Base-by-base conservation (phyloP, 345 rosid genomes). In the Citropsis articulata region DNA sequence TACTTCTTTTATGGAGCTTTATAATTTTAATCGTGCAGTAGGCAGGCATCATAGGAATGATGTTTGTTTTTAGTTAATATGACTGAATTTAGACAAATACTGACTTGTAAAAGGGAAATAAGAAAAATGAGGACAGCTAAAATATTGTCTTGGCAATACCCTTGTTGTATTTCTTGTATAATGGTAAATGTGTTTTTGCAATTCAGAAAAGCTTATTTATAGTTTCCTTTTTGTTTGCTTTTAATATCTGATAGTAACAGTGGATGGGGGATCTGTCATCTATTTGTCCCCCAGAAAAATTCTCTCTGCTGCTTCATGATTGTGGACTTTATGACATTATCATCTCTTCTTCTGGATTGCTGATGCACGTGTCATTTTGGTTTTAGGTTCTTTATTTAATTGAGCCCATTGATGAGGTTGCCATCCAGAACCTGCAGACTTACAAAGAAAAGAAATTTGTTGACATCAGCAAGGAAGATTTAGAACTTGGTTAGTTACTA, bases 401-500 rank as follows among this genome's bases (percentile, higher is more conserved):
- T 64, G 99, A 97, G 81, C 98, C 99, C 25, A 97, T 94, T 7
- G 99, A 97, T 84, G 99, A 97, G 83, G 94, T 97, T 80, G 98
- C 99, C 28, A 93, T 97, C 82, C 97, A 94, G 88, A 97, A 94
- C 84, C 85, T 94, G 78, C 97, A 94, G 81, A 90, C 97, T 53
- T 97, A 90, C 94, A 97, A 94, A 71, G 99, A 97, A 78, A 97
- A 97, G 90, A 97, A 94, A 77, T 94, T 97, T 69, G 94, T 94
- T 84, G 99, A 97, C 86, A 94, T 97, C 78, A 97, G 99, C 88
- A 97, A 97, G 85, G 98, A 97, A 88, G 98, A 97, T 84, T 83
- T 94, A 35, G 99, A 97, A 82, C 85, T 97, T 25, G 99, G 99
- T 94, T 59, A 84, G 93, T 79, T 30, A 55, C 2, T 40, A 9